Conservation (phyloP, 805 yeast species). For the Clavispora santaluciae region DNA sequence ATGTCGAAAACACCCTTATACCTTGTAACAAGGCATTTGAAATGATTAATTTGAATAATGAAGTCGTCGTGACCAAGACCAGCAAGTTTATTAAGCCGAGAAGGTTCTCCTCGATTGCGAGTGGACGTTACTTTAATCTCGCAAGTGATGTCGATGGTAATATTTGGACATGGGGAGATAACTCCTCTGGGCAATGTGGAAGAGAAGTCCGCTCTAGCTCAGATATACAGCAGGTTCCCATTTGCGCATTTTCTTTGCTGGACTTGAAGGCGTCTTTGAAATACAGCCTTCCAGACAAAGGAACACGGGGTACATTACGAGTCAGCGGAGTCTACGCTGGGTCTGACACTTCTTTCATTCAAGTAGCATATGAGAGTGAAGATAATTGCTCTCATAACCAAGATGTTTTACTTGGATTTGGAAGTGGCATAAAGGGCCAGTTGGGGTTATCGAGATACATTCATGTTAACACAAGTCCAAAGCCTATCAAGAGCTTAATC, state of each 20-base stretch:
- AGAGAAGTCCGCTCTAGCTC: slow-evolving; percentile 59
- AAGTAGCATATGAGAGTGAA: slow-evolving; percentile 21
- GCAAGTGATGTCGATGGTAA: slow-evolving; percentile 64
- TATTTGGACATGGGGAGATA: slow-evolving; percentile 84
- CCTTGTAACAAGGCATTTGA: slow-evolving; percentile 36
- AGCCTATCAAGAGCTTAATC: slow-evolving; percentile 35
- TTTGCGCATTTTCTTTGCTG: slow-evolving; percentile 26
- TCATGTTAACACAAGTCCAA: slow-evolving; percentile 70
- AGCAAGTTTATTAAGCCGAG: slow-evolving; percentile 34
- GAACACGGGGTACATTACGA: slow-evolving; percentile 6
- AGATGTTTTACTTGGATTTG: slow-evolving; percentile 54
- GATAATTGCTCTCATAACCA: slow-evolving; percentile 14
- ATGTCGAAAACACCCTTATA: slow-evolving; percentile 46
- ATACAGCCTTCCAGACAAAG: slow-evolving; percentile 10
- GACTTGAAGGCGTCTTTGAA: slow-evolving; percentile 30
- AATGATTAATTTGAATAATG: slow-evolving; percentile 53
- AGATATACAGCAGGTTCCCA: slow-evolving; percentile 70
- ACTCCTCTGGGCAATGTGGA: slow-evolving; percentile 82
- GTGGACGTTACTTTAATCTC: slow-evolving; percentile 71
- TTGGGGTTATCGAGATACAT: slow-evolving; percentile 73
- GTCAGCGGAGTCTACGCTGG: slow-evolving; percentile 62
- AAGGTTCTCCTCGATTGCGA: slow-evolving; percentile 53
- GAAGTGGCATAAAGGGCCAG: slow-evolving; percentile 83
- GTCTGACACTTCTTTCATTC: slow-evolving; percentile 47
- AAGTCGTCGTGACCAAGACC: slow-evolving; percentile 18